Percentiles rank a stretch among this genome's conserved stretches.
Conservation (phyloP, 2,329 filamentous ascomycete genomes). For the Periconia macrospinosa region DNA sequence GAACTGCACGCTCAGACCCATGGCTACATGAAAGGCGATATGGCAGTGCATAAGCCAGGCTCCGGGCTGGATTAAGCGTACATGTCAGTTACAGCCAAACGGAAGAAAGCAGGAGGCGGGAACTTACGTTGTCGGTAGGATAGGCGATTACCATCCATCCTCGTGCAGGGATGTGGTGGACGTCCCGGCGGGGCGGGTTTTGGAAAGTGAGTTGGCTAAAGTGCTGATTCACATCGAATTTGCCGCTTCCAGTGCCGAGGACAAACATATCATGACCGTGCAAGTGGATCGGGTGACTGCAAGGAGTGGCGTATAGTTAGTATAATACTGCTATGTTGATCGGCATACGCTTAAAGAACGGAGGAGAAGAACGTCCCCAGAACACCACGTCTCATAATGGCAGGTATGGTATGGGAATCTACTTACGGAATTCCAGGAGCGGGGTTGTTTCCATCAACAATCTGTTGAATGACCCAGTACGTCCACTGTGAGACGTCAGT, state of each 20-base stretch:
- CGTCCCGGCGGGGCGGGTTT: slow-evolving; percentile 41
- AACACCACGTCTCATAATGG: no score
- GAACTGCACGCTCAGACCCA: slow-evolving; percentile 30
- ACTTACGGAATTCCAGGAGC: slow-evolving; percentile 15
- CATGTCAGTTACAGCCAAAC: background rate
- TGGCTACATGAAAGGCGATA: slow-evolving; percentile 33
- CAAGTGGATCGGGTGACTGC: slow-evolving; percentile 32
- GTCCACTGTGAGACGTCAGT: slow-evolving; percentile 36
- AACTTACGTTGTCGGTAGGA: slow-evolving; percentile 45
- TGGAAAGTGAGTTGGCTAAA: slow-evolving; percentile 32
- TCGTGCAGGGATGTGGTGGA: slow-evolving; percentile 27
- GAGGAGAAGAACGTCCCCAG: no score
- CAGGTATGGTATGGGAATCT: background rate
- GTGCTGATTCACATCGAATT: slow-evolving; percentile 13
- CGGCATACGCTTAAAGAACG: background rate
- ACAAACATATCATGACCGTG: slow-evolving; percentile 32
- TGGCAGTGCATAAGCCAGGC: slow-evolving; percentile 36
- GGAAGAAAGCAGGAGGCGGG: background rate
- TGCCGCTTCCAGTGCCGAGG: slow-evolving; percentile 37
- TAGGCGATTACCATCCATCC: slow-evolving; percentile 55
- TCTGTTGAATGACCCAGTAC: slow-evolving; percentile 53
- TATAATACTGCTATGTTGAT: background rate
- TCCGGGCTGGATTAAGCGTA: slow-evolving; percentile 28
- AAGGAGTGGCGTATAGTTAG: background rate
- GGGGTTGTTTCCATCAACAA: slow-evolving; percentile 13